phyloP scores from a whole-genome alignment of 305 asterid species.

The Petunia hybrid region DNA sequence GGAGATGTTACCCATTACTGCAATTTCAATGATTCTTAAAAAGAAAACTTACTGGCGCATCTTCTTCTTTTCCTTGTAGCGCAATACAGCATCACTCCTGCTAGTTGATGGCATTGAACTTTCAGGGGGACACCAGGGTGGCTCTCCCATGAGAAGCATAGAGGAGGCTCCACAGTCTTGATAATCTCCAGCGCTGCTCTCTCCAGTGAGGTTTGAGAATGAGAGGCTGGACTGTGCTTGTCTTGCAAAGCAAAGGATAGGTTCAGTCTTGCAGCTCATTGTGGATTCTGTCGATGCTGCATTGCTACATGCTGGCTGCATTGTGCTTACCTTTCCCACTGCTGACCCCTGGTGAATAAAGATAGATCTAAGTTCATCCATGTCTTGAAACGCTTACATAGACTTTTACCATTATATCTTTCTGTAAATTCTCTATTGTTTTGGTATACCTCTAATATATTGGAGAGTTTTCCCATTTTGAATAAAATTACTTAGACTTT shows the following conservation, averaged over 20 bases:
- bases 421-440: background rate
- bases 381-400: background rate
- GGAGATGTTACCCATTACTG: background rate
- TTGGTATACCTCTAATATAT: background rate
- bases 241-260: conserved; percentile 46
- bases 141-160: conserved; percentile 57
- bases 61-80: conserved; percentile 88
- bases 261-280: conserved; percentile 57
- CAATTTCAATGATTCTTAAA: background rate
- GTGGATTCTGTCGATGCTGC: conserved; percentile 54
- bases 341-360: conserved; percentile 43
- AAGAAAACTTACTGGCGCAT: conserved; percentile 65
- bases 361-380: conserved; percentile 30
- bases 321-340: conserved; percentile 34
- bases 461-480: background rate
- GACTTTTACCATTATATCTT: conserved; percentile 19
- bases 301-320: conserved; percentile 54
- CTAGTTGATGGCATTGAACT: conserved; percentile 56
- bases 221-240: conserved; percentile 46
- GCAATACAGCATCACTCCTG: conserved; percentile 75
- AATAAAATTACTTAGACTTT: conserved; percentile 1
- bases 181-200: conserved; percentile 52
- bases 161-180: conserved; percentile 66
- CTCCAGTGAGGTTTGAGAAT: conserved; percentile 54
- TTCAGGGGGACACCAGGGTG: conserved; percentile 53